phyloP scores from a whole-genome alignment of 257 asterid genomes.

The Solanum piurae region DNA sequence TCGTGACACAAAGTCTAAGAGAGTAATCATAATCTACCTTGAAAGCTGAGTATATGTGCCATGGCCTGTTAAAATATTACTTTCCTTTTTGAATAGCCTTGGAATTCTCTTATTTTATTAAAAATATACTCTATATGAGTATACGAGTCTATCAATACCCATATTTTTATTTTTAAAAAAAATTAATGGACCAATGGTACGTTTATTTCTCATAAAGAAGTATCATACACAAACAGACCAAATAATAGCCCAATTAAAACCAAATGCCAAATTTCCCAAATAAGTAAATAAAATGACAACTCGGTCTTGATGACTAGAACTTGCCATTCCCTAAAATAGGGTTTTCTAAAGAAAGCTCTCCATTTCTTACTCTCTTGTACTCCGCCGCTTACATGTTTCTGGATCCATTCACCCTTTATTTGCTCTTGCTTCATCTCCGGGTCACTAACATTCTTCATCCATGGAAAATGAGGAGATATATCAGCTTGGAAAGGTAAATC shows the following conservation, averaged over 20 bases:
- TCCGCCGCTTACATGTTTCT: too few species aligned
- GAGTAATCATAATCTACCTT: not conserved
- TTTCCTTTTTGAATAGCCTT: not conserved
- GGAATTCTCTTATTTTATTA: not conserved
- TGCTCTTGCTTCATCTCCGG: accelerated
- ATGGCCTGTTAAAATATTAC: too few species aligned
- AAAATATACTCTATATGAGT: not conserved
- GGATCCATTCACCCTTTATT: too few species aligned
- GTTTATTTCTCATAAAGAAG: not conserved
- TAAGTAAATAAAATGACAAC: not conserved
- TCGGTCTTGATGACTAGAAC: not conserved
- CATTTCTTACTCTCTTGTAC: not conserved
- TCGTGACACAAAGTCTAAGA: not conserved
- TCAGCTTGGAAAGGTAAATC: not conserved
- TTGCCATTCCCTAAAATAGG: not conserved
- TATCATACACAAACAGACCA: not conserved
- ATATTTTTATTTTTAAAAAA: too few species aligned
- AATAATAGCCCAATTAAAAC: not conserved
- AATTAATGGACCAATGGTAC: not conserved
- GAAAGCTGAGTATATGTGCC: too few species aligned
- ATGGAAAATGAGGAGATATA: not conserved
- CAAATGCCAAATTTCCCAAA: too few species aligned
- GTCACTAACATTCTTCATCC: not conserved
- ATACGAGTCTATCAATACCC: not conserved
- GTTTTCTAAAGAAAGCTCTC: not conserved